Conservation (phyloP, 768 basidiomycete genomes). For the Amyloporia xantha region DNA sequence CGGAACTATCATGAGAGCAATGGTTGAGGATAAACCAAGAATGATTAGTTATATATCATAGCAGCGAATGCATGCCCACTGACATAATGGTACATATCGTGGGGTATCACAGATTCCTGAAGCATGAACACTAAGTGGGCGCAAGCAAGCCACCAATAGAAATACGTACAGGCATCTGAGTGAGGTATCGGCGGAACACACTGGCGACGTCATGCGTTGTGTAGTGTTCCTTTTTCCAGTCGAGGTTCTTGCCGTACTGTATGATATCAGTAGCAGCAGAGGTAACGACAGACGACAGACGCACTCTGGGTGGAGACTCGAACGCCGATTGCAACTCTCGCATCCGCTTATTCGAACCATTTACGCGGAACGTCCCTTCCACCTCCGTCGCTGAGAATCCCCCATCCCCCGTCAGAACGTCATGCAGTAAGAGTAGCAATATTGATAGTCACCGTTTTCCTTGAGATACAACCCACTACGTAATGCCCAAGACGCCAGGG, state of each 20-base stretch:
- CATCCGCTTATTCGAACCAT: conserved; percentile 93
- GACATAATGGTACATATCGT: conserved; percentile 82
- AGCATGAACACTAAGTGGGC: conserved; percentile 1
- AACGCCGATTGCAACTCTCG: conserved; percentile 89
- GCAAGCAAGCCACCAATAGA: neutral
- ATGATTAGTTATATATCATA: too few relatives aligned
- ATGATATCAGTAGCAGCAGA: conserved; percentile 5
- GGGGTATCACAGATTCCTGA: conserved; percentile 93
- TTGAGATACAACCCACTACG: conserved; percentile 87
- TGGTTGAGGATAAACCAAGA: conserved; percentile 8
- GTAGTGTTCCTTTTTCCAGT: conserved; percentile 82
- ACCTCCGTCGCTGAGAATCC: conserved; percentile 71
- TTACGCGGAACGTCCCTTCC: conserved; percentile 91
- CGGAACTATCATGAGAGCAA: conserved; percentile 50
- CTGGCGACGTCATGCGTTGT: conserved; percentile 97
- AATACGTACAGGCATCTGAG: conserved; percentile 85
- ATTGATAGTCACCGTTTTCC: conserved; percentile 63
- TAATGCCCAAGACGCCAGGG: conserved; percentile 8
- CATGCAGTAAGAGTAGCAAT: neutral
- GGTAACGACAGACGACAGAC: conserved; percentile 14
- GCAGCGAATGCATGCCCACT: conserved; percentile 28
- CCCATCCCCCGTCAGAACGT: neutral
- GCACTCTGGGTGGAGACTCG: conserved; percentile 80
- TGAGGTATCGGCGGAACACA: conserved; percentile 92
- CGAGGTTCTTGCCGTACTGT: conserved; percentile 89